Percentiles rank a stretch among this genome's conserved stretches.
These are phyloP conservation scores for Suillus weaverae DNA, from an alignment of 768 basidiomycete genomes.

Conservation along the genomic window DNA sequence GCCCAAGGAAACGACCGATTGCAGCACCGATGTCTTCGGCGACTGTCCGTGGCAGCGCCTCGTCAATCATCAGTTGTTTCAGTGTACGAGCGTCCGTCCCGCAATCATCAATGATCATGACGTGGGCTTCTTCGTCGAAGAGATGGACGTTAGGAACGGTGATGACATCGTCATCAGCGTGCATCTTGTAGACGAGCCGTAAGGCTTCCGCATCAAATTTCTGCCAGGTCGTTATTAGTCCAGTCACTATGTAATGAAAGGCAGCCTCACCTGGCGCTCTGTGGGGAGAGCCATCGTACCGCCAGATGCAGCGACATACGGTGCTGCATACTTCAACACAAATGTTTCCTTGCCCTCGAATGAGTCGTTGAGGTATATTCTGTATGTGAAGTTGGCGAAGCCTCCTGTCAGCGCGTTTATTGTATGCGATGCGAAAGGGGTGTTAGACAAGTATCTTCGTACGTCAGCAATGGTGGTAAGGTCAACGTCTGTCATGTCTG, in stretches of 20 bases:
- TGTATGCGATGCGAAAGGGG: constrained; percentile 45
- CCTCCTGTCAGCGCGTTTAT: constrained; percentile 52
- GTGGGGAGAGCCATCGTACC: constrained; percentile 36
- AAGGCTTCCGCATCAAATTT: constrained; percentile 49
- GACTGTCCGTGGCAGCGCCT: constrained; percentile 27
- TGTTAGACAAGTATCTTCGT: constrained; percentile 44
- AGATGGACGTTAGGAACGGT: constrained; percentile 50
- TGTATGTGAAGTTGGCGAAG: constrained; percentile 54
- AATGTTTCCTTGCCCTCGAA: constrained; percentile 46
- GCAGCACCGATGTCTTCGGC: constrained; percentile 49
- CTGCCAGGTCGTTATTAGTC: constrained; percentile 36
- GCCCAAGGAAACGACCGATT: constrained; percentile 56
- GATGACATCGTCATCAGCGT: constrained; percentile 34
- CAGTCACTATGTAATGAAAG: not conserved
- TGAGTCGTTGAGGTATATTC: constrained; percentile 44
- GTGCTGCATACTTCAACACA: constrained; percentile 59
- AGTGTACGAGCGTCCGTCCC: constrained; percentile 40
- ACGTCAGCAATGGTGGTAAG: constrained; percentile 34
- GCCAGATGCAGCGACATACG: constrained; percentile 36
- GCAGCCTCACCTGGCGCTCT: constrained; percentile 51
- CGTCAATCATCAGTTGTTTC: constrained; percentile 42
- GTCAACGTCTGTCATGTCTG: constrained; percentile 24
- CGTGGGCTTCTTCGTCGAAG: constrained; percentile 49
- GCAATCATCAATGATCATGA: constrained; percentile 64
- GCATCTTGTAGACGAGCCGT: constrained; percentile 39